These are phyloP conservation scores for Orbilia blumenaviensis DNA, from an alignment of 2,329 filamentous ascomycete species.

Conservation along the genomic window DNA sequence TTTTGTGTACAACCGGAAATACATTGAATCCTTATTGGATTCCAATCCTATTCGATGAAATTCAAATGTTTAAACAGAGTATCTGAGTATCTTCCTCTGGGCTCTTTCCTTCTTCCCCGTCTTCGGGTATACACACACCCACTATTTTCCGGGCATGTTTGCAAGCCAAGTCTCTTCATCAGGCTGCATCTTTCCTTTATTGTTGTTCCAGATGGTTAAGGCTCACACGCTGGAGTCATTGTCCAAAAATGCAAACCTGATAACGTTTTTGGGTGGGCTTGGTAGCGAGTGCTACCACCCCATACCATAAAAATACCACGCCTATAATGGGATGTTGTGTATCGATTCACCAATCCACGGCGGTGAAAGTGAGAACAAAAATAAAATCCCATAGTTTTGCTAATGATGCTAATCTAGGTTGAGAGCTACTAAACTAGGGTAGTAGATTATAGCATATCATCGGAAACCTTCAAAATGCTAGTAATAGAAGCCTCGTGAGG, in stretches of 20 bases:
- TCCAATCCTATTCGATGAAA: too few species aligned
- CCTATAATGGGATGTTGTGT: too few species aligned
- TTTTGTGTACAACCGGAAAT: too few species aligned
- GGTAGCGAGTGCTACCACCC: conserved; percentile 32
- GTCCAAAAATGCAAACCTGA: conserved; percentile 37
- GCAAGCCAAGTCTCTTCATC: conserved; percentile 38
- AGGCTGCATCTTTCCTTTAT: conserved; percentile 24
- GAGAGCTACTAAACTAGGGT: neutral
- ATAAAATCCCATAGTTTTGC: neutral
- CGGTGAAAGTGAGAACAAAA: too few species aligned
- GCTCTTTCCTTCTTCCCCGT: too few species aligned
- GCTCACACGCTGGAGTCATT: conserved; percentile 42
- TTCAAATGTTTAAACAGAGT: too few species aligned
- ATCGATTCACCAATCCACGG: too few species aligned
- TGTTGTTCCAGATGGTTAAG: conserved; percentile 17
- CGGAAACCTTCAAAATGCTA: neutral
- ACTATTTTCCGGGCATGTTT: too few species aligned
- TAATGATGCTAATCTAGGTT: neutral
- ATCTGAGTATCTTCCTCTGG: too few species aligned
- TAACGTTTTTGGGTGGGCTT: conserved; percentile 4
- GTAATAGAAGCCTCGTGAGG: neutral
- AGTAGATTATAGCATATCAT: neutral
- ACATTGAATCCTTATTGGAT: neutral
- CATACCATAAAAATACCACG: neutral
- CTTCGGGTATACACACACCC: too few species aligned